Percentiles rank a stretch among this genome's conserved stretches.
phyloP scores from a whole-genome alignment of 441 rosid genomes.

The Brassica hybrid region DNA sequence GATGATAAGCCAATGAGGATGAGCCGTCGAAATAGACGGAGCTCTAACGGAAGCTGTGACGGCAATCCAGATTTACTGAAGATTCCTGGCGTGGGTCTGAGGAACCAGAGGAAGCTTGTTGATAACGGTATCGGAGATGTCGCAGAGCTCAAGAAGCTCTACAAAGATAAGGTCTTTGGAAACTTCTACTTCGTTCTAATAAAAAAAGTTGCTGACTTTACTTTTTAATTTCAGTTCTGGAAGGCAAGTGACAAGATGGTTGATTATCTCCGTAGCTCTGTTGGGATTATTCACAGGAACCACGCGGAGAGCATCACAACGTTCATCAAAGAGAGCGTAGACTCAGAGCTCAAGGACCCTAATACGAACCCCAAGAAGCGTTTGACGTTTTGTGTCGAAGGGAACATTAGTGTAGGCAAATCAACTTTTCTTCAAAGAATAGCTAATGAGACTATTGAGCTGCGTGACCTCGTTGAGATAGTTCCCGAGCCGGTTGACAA shows the following conservation, averaged over 20 bases:
- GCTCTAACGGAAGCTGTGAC: constrained; percentile 39
- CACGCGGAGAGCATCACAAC: constrained; percentile 97
- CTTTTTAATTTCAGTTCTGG: constrained; percentile 51
- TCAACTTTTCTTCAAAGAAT: constrained; percentile 95
- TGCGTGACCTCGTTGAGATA: constrained; percentile 92
- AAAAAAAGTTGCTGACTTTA: neutral
- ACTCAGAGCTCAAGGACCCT: constrained; percentile 23
- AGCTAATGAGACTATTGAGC: constrained; percentile 92
- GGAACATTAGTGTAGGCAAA: constrained; percentile 98
- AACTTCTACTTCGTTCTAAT: neutral
- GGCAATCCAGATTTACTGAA: constrained; percentile 79
- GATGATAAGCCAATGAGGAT: constrained; percentile 52
- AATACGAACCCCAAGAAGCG: too few relatives aligned
- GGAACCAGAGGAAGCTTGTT: constrained; percentile 87
- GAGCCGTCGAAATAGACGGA: constrained; percentile 60
- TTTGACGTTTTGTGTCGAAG: too few relatives aligned
- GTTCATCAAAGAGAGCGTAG: constrained; percentile 84
- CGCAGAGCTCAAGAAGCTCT: constrained; percentile 88
- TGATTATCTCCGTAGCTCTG: constrained; percentile 85
- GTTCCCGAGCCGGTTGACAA: constrained; percentile 99
- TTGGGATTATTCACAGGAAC: constrained; percentile 89
- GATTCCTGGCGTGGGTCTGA: constrained; percentile 94
- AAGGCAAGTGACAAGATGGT: constrained; percentile 83
- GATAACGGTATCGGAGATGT: constrained; percentile 89
- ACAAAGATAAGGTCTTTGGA: constrained; percentile 76